Conservation (phyloP, 257 asterid genomes). For the Solanum rostratum region DNA sequence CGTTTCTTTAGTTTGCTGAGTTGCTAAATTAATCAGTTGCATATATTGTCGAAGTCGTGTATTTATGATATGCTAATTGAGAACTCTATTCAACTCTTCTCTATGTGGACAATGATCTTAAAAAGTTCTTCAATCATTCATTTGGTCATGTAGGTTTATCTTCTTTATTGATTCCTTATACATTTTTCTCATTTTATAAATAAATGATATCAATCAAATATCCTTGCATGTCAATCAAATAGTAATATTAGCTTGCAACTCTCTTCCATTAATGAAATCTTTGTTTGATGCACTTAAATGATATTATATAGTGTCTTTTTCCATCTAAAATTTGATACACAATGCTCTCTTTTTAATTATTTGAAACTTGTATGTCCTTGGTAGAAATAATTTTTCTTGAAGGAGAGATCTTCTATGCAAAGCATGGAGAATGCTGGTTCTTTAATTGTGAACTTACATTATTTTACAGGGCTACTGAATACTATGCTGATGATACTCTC, state of each 20-base stretch:
- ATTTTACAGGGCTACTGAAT: constrained; percentile 45
- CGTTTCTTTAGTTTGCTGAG: neutral
- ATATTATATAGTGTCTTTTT: neutral
- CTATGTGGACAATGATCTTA: neutral
- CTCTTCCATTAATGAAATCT: neutral
- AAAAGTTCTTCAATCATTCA: neutral
- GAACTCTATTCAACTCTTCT: neutral
- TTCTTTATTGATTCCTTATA: neutral
- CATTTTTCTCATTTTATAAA: neutral
- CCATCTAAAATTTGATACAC: neutral
- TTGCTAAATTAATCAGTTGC: neutral
- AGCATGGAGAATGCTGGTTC: neutral
- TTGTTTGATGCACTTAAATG: neutral
- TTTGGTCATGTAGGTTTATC: neutral
- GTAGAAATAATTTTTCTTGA: neutral
- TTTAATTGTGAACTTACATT: neutral
- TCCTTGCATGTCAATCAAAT: neutral
- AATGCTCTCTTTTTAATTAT: neutral
- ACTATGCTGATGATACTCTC: constrained; percentile 47
- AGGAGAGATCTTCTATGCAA: neutral
- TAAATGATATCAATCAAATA: neutral
- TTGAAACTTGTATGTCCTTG: neutral
- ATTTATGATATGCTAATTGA: neutral
- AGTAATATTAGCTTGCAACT: neutral
- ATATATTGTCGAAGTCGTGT: neutral